Percentiles rank a stretch among this genome's conserved stretches.
Conservation (phyloP, 306 rosid species). For the Rubus parviflorus region DNA sequence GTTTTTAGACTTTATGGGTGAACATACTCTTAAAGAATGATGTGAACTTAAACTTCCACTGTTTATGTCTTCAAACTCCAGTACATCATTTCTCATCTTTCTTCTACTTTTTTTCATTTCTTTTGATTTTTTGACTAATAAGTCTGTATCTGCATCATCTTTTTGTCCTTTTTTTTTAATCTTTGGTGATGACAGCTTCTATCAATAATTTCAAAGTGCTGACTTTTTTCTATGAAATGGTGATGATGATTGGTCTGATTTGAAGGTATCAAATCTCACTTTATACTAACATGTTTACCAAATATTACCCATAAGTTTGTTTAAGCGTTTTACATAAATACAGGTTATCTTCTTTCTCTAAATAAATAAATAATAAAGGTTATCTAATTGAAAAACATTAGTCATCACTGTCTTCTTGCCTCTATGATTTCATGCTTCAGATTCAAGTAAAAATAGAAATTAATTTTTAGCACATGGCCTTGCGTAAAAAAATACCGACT, state of each 20-base stretch:
- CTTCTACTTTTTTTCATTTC: neutral
- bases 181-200: neutral
- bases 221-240: neutral
- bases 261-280: neutral
- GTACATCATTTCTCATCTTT: no score
- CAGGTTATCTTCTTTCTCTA: neutral
- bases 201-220: neutral
- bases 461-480: conserved; percentile 1
- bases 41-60: no score
- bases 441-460: neutral
- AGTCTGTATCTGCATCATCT: neutral
- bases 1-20: no score
- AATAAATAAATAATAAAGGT: neutral
- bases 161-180: neutral
- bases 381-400: neutral
- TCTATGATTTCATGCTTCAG: conserved; percentile 14
- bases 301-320: neutral
- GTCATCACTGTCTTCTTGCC: neutral
- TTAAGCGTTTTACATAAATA: neutral
- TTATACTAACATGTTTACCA: neutral
- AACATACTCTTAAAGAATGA: no score
- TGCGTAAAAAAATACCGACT: neutral
- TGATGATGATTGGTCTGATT: conserved; percentile 1
- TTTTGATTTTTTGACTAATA: neutral
- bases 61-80: no score